A percentile compares a stretch with the other conserved stretches of the same genome.
Conservation (phyloP, 2,329 filamentous ascomycete species). For the Fusarium sp. region DNA sequence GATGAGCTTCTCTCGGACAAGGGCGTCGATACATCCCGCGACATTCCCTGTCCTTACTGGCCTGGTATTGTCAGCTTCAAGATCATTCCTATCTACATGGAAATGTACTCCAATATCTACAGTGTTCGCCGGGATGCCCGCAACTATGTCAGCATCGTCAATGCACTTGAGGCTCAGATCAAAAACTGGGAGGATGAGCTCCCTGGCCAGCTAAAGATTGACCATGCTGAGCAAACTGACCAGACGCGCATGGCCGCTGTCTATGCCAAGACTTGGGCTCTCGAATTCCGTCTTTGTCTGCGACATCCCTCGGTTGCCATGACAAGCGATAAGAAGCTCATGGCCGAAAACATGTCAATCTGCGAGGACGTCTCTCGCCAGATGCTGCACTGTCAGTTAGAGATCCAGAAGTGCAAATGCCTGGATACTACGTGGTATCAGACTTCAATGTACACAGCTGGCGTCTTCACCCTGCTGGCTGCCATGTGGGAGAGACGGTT, state of each 20-base stretch:
- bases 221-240: slow-evolving; percentile 56
- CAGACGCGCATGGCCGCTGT: slow-evolving; percentile 65
- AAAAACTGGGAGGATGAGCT: slow-evolving; percentile 73
- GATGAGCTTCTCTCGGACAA: slow-evolving; percentile 78
- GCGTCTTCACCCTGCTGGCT: slow-evolving; percentile 79
- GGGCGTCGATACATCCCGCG: slow-evolving; percentile 68
- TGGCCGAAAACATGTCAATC: slow-evolving; percentile 72
- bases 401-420: slow-evolving; percentile 73
- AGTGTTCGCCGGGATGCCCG: slow-evolving; percentile 72
- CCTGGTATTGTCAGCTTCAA: slow-evolving; percentile 76
- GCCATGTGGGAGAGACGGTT: slow-evolving; percentile 76
- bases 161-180: slow-evolving; percentile 74
- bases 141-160: slow-evolving; percentile 74
- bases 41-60: slow-evolving; percentile 74
- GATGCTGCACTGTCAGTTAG: slow-evolving; percentile 71
- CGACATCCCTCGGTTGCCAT: slow-evolving; percentile 72
- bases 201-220: slow-evolving; percentile 69
- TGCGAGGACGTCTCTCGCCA: slow-evolving; percentile 75
- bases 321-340: slow-evolving; percentile 66
- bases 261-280: slow-evolving; percentile 65
- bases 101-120: slow-evolving; percentile 84
- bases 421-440: slow-evolving; percentile 86
- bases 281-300: slow-evolving; percentile 71
- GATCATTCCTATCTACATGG: slow-evolving; percentile 74
- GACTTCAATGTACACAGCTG: slow-evolving; percentile 77